A percentile compares a stretch with the other conserved stretches of the same genome.
Conservation (phyloP, 2,329 filamentous ascomycete genomes). For the Botrytis elliptica region DNA sequence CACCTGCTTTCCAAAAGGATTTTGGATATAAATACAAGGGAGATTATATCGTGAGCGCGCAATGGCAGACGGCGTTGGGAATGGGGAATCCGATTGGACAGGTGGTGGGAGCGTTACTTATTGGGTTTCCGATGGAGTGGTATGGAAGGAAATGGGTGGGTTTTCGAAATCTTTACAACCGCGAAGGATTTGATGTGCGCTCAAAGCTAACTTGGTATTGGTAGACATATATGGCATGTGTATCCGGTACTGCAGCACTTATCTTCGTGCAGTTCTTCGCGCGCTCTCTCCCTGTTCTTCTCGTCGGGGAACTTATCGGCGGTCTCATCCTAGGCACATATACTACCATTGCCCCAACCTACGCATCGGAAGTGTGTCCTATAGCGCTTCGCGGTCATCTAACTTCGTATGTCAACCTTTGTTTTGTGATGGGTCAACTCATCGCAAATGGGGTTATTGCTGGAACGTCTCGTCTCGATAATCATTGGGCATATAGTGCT, state of each 20-base stretch:
- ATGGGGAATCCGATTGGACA: conserved; percentile 34
- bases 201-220: background rate
- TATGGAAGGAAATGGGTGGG: conserved; percentile 29
- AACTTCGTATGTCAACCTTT: conserved; percentile 52
- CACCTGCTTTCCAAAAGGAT: conserved; percentile 31
- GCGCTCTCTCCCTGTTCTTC: conserved; percentile 21
- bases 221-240: conserved; percentile 27
- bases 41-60: conserved; percentile 30
- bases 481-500: conserved; percentile 34
- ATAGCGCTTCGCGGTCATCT: conserved; percentile 52
- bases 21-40: conserved; percentile 30
- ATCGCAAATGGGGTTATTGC: conserved; percentile 49
- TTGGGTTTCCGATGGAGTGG: conserved; percentile 40
- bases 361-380: conserved; percentile 50
- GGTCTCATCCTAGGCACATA: conserved; percentile 51
- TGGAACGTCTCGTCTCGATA: conserved; percentile 24
- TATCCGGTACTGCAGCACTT: conserved; percentile 23
- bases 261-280: conserved; percentile 33
- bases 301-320: conserved; percentile 37
- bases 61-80: conserved; percentile 34
- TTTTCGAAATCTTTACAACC: background rate
- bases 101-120: conserved; percentile 46
- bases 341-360: conserved; percentile 43
- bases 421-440: conserved; percentile 51
- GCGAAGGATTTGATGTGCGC: background rate